Percentiles rank a stretch among this genome's conserved stretches.
phyloP scores from a whole-genome alignment of 176 grass and related monocot genomes.

The Oryza glumipatula region DNA sequence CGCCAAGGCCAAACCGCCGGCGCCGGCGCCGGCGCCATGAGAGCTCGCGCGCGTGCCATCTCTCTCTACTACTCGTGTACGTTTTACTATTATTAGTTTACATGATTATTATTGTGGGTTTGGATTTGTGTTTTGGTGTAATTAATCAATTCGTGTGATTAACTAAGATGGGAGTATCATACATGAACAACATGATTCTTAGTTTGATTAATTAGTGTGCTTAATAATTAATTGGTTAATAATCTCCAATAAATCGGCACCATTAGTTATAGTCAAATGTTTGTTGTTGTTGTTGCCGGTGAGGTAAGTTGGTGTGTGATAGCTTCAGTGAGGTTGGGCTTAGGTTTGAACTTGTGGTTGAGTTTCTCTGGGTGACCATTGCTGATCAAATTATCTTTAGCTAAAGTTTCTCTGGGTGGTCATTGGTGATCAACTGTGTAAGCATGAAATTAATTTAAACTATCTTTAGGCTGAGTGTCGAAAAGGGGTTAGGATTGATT shows the following conservation, averaged over 20 bases:
- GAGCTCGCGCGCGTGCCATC: not conserved
- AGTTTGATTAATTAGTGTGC: not conserved
- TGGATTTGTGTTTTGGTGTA: constrained; percentile 29
- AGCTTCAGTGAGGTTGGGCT: not conserved
- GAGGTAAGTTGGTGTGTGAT: not conserved
- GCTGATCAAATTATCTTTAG: not conserved
- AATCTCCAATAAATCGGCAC: constrained; percentile 13
- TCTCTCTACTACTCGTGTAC: not conserved
- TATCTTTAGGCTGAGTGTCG: no score
- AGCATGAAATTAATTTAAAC: not conserved
- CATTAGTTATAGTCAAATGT: not conserved
- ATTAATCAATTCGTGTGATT: constrained; percentile 1
- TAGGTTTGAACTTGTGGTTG: constrained; percentile 15
- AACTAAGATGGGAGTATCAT: not conserved
- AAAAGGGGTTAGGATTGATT: no score
- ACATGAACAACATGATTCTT: not conserved
- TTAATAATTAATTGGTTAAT: not conserved
- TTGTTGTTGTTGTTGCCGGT: not conserved
- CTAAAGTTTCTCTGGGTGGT: not conserved
- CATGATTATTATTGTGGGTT: not conserved
- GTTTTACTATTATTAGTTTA: not conserved
- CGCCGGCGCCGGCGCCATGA: not conserved
- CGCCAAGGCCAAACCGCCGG: constrained; percentile 17
- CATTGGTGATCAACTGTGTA: not conserved
- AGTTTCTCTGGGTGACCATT: constrained; percentile 2